Conservation (phyloP, 257 asterid genomes). For the Solanum etuberosum region DNA sequence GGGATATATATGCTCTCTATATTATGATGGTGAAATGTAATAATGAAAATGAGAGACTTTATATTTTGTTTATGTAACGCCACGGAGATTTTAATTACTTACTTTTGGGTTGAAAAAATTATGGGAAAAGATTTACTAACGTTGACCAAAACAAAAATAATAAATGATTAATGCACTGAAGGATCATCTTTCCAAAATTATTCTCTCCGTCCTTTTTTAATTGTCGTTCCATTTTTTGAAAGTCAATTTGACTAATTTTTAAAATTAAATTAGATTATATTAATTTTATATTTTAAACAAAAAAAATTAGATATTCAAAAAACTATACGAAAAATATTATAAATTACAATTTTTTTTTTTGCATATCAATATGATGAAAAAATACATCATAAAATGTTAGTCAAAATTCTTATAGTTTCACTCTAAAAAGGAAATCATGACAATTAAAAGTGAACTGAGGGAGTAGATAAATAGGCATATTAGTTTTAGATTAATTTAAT, state of each 20-base stretch:
- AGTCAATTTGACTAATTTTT: background rate
- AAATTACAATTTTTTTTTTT: too few species aligned
- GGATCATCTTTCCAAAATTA: background rate
- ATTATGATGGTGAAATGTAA: background rate
- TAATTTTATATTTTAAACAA: too few species aligned
- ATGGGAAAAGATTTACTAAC: background rate
- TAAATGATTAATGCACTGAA: background rate
- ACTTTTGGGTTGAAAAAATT: background rate
- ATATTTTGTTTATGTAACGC: background rate
- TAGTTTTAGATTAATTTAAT: background rate
- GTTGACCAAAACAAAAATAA: background rate
- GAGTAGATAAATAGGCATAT: background rate
- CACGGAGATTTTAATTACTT: background rate
- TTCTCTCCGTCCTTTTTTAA: background rate
- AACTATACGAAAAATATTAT: too few species aligned
- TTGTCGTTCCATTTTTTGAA: fast-evolving
- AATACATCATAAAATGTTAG: too few species aligned
- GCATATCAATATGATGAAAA: too few species aligned
- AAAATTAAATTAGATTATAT: too few species aligned
- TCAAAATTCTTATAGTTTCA: too few species aligned
- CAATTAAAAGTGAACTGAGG: too few species aligned
- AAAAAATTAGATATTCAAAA: too few species aligned
- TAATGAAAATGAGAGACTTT: background rate
- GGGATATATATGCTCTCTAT: background rate
- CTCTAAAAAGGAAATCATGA: too few species aligned